Percentiles rank a stretch among this genome's conserved stretches.
These are phyloP conservation scores for Lepidium campestre DNA, from an alignment of 441 rosid species.

Conservation along the genomic window DNA sequence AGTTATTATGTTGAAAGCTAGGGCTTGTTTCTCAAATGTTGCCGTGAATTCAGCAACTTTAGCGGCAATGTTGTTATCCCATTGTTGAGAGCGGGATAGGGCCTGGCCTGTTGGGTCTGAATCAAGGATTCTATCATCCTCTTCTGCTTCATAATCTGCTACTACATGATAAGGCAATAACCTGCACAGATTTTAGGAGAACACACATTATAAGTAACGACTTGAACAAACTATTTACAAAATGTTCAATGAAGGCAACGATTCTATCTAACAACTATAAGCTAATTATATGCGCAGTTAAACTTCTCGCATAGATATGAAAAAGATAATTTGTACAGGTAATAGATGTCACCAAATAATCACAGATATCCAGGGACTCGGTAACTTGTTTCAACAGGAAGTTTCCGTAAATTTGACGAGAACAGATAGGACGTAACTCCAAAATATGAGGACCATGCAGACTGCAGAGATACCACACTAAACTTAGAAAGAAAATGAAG, in stretches of 20 bases:
- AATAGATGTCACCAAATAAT: background rate
- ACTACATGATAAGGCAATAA: slow-evolving; percentile 90
- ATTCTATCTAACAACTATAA: background rate
- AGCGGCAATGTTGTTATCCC: slow-evolving; percentile 91
- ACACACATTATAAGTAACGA: background rate
- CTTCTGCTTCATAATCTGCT: slow-evolving; percentile 96
- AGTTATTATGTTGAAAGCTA: slow-evolving; percentile 82
- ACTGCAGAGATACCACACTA: background rate
- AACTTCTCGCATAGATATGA: background rate
- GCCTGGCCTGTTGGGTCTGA: slow-evolving; percentile 90
- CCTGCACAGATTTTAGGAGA: slow-evolving; percentile 35
- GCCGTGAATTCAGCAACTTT: slow-evolving; percentile 93
- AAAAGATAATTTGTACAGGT: background rate
- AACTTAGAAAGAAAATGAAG: background rate
- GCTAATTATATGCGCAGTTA: background rate
- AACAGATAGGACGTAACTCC: background rate
- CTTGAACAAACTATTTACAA: background rate
- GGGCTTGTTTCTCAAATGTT: slow-evolving; percentile 92
- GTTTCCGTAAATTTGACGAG: background rate
- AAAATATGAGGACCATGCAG: background rate
- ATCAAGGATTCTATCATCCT: slow-evolving; percentile 95
- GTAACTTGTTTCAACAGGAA: background rate
- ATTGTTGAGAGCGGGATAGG: slow-evolving; percentile 90
- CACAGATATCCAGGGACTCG: background rate
- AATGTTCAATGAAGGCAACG: slow-evolving; percentile 5